Conservation (phyloP, 768 basidiomycete species). For the Lepiota brunneoincarnata region DNA sequence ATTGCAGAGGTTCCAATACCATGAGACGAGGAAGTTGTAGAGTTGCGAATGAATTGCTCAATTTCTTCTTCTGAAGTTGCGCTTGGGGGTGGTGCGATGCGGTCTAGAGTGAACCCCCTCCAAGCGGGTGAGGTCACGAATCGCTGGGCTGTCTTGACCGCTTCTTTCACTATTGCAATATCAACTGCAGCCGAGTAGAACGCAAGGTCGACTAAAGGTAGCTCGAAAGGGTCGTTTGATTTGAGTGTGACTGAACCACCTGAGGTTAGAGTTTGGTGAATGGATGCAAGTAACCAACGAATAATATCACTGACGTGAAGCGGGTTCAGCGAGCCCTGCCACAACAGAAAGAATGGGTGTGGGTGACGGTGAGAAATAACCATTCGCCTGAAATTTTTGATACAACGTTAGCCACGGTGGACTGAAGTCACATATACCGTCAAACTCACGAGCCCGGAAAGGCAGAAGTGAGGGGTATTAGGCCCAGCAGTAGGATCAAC, state of each 20-base stretch:
- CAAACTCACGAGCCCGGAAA: not conserved
- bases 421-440: not conserved
- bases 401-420: too few relatives aligned
- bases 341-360: not conserved
- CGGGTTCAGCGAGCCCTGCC: not conserved
- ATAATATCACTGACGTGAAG: not conserved
- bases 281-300: not conserved
- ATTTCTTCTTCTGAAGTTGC: too few relatives aligned
- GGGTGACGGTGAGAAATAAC: not conserved
- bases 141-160: too few relatives aligned
- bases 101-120: too few relatives aligned
- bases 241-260: too few relatives aligned
- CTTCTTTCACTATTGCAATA: constrained; percentile 11
- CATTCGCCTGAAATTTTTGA: too few relatives aligned
- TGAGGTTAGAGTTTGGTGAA: not conserved
- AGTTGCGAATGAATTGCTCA: constrained; percentile 12
- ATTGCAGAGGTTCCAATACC: constrained; percentile 20
- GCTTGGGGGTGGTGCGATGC: too few relatives aligned
- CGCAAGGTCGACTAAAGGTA: constrained; percentile 12
- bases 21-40: constrained; percentile 16
- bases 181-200: constrained; percentile 13
- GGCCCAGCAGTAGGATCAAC: constrained; percentile 13
- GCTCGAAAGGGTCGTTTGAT: constrained; percentile 12
- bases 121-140: too few relatives aligned
- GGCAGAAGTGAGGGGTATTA: constrained; percentile 13